phyloP scores from a whole-genome alignment of 2,329 filamentous ascomycete species.

The Parastagonospora avenae region DNA sequence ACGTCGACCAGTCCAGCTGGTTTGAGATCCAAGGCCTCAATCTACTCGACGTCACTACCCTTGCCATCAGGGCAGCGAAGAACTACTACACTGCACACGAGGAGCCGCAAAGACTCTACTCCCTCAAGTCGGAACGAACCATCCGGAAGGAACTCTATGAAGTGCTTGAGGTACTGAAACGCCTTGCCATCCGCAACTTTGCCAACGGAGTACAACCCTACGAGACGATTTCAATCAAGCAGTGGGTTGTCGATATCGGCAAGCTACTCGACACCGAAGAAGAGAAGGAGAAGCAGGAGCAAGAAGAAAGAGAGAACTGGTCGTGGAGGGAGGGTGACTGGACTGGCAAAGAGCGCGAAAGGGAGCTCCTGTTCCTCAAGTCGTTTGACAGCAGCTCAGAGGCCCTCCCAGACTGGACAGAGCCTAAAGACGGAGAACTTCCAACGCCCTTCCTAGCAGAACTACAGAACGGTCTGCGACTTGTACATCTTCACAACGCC shows the following conservation, averaged over 20 bases:
- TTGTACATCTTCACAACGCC: slow-evolving; percentile 89
- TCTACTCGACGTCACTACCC: slow-evolving; percentile 87
- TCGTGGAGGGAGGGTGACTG: slow-evolving; percentile 79
- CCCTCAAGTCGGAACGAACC: slow-evolving; percentile 84
- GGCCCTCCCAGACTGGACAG: slow-evolving; percentile 70
- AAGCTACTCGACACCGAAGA: slow-evolving; percentile 78
- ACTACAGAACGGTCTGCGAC: slow-evolving; percentile 77
- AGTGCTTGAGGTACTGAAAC: slow-evolving; percentile 88
- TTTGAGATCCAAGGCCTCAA: slow-evolving; percentile 90
- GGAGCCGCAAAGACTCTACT: slow-evolving; percentile 79
- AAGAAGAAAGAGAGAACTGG: slow-evolving; percentile 74
- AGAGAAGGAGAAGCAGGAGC: slow-evolving; percentile 75
- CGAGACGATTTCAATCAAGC: slow-evolving; percentile 75
- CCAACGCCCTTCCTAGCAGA: slow-evolving; percentile 75
- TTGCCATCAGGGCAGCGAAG: slow-evolving; percentile 94
- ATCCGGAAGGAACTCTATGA: slow-evolving; percentile 82
- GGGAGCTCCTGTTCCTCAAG: slow-evolving; percentile 80
- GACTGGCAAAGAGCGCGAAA: slow-evolving; percentile 72
- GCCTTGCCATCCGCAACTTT: slow-evolving; percentile 88
- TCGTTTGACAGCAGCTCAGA: slow-evolving; percentile 69
- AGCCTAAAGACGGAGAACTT: slow-evolving; percentile 58
- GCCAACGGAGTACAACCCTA: slow-evolving; percentile 78
- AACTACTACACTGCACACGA: slow-evolving; percentile 96
- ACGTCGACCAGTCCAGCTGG: slow-evolving; percentile 65
- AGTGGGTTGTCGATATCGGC: slow-evolving; percentile 81